Conservation (phyloP, 2,329 filamentous ascomycete genomes). For the Anthostomella pinea region DNA sequence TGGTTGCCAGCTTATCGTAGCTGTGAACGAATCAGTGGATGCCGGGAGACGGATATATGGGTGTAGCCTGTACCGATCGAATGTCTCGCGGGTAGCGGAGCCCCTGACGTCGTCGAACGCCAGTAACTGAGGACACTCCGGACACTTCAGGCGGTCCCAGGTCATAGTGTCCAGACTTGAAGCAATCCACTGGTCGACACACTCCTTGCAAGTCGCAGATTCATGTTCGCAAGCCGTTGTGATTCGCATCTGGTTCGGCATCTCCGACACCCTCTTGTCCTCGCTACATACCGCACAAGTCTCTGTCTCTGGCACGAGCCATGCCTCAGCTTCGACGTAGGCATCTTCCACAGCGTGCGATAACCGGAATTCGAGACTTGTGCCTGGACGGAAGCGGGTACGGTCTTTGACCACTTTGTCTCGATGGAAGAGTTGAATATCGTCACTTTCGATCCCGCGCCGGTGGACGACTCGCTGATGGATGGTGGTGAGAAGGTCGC, state of each 20-base stretch:
- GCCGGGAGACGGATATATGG: too few relatives aligned
- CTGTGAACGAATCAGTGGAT: slow-evolving; percentile 8
- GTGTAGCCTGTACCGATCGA: slow-evolving; percentile 19
- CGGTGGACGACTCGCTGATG: slow-evolving; percentile 9
- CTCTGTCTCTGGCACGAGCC: slow-evolving; percentile 30
- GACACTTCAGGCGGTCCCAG: slow-evolving; percentile 36
- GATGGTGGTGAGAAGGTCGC: slow-evolving; percentile 13
- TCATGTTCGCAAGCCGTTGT: slow-evolving; percentile 29
- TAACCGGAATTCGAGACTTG: slow-evolving; percentile 31
- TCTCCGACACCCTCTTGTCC: slow-evolving; percentile 32
- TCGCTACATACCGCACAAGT: slow-evolving; percentile 35
- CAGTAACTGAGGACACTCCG: slow-evolving; percentile 33
- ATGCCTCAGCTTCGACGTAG: slow-evolving; percentile 32
- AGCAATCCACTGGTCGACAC: slow-evolving; percentile 33
- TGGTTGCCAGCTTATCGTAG: slow-evolving; percentile 36
- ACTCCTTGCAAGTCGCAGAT: slow-evolving; percentile 31
- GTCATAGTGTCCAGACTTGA: slow-evolving; percentile 27
- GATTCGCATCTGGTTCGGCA: slow-evolving; percentile 27
- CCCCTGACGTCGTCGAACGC: slow-evolving; percentile 29
- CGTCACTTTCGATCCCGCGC: slow-evolving; percentile 13
- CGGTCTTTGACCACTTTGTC: slow-evolving; percentile 13
- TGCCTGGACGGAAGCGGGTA: slow-evolving; percentile 22
- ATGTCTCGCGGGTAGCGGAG: slow-evolving; percentile 26
- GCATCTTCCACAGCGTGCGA: slow-evolving; percentile 23
- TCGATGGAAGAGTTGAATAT: slow-evolving; percentile 17